Evolutionary conservation across 1,139 yeast species (phyloP).

Genomic region (Lodderomyces parapsilosis): DNA sequence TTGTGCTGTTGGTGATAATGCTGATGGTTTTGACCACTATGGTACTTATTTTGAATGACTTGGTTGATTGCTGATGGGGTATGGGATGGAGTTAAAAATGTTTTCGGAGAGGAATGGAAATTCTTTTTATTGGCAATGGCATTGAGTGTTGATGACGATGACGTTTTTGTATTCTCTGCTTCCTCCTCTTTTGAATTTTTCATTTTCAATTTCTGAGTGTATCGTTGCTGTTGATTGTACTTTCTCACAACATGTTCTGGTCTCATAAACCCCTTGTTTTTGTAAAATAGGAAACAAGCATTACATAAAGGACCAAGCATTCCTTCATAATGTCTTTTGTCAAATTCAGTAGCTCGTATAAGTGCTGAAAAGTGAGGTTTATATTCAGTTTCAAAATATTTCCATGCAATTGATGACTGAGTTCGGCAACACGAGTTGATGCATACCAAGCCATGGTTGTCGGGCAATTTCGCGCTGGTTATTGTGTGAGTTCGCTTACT

Average conservation of each 20-base stretch:
- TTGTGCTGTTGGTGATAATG: conserved; percentile 1
- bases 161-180: not conserved
- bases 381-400: conserved; percentile 45
- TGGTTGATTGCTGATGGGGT: conserved; percentile 47
- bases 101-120: conserved; percentile 17
- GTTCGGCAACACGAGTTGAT: conserved; percentile 47
- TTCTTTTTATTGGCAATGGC: conserved; percentile 7
- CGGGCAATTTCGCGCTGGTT: conserved; percentile 37
- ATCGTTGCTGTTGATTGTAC: conserved; percentile 46
- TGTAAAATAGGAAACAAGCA: conserved; percentile 48
- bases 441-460: conserved; percentile 42
- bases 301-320: conserved; percentile 54
- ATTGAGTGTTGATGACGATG: conserved; percentile 1
- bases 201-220: conserved; percentile 26
- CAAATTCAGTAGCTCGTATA: conserved; percentile 39
- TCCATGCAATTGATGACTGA: conserved; percentile 43
- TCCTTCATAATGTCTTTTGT: conserved; percentile 44
- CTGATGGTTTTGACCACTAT: conserved; percentile 5
- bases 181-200: conserved; percentile 22
- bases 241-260: conserved; percentile 50
- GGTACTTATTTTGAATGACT: conserved; percentile 31
- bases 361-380: conserved; percentile 40
- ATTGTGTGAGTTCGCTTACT: conserved; percentile 46
- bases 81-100: conserved; percentile 43
- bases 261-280: conserved; percentile 52